phyloP scores from a whole-genome alignment of 192 early-diverging fungal species.

The Gonapodya prolifera region DNA sequence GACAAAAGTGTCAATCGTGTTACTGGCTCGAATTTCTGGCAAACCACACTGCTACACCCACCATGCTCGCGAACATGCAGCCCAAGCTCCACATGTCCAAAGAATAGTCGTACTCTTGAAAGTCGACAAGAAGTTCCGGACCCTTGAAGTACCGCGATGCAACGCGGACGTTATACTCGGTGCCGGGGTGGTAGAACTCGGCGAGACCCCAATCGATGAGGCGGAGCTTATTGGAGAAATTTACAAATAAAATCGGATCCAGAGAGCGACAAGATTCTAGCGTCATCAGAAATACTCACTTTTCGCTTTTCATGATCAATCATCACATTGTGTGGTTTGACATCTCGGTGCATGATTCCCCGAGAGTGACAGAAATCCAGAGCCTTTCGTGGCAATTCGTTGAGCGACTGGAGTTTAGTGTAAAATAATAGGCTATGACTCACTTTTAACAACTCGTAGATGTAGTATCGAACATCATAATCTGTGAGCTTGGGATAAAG shows the following conservation, averaged over 20 bases:
- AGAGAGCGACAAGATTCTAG: background rate
- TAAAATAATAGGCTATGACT: background rate
- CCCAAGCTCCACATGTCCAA: slow-evolving; percentile 99
- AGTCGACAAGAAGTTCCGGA: slow-evolving; percentile 95
- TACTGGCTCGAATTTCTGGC: background rate
- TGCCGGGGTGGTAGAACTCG: slow-evolving; percentile 97
- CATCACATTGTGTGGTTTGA: slow-evolving; percentile 98
- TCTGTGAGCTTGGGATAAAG: slow-evolving; percentile 91
- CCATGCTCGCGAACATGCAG: slow-evolving; percentile 99
- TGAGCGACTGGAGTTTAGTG: background rate
- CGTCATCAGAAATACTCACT: background rate
- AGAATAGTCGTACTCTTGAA: slow-evolving; percentile 97
- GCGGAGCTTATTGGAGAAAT: slow-evolving; percentile 45
- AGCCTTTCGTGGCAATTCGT: slow-evolving; percentile 38
- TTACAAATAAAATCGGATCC: background rate
- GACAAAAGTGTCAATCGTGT: background rate
- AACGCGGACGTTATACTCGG: slow-evolving; percentile 95
- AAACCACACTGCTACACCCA: slow-evolving; percentile 23
- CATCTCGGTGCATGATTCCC: slow-evolving; percentile 99
- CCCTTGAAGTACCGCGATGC: slow-evolving; percentile 99
- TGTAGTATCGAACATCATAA: slow-evolving; percentile 93
- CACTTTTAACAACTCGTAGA: slow-evolving; percentile 88
- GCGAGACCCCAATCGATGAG: slow-evolving; percentile 99
- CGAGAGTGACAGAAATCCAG: slow-evolving; percentile 96
- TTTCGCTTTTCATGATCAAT: slow-evolving; percentile 94